A percentile compares a stretch with the other conserved stretches of the same genome.
Conservation (phyloP, 306 rosid genomes). For the Quercus alba region DNA sequence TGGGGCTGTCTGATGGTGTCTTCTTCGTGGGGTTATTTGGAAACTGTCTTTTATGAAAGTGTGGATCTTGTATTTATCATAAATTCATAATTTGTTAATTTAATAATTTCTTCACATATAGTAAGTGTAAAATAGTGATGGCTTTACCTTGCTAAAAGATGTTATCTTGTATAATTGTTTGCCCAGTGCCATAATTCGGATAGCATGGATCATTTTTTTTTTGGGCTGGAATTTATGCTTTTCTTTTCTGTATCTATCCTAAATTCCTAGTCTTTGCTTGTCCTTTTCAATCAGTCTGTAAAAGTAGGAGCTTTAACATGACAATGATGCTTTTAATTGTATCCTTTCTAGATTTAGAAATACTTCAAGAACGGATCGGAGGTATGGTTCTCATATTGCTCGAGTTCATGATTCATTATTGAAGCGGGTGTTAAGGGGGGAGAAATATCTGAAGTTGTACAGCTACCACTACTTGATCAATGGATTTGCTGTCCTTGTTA, state of each 20-base stretch:
- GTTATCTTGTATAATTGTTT: background rate
- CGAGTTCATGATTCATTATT: slow-evolving; percentile 86
- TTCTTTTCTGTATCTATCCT: background rate
- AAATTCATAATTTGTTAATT: background rate
- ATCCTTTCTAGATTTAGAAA: slow-evolving; percentile 35
- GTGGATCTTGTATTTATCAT: slow-evolving; percentile 3
- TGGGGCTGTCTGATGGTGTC: background rate
- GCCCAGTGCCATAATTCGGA: background rate
- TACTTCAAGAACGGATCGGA: slow-evolving; percentile 48
- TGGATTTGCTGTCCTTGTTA: slow-evolving; percentile 86
- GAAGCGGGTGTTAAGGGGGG: slow-evolving; percentile 76
- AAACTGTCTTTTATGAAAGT: slow-evolving; percentile 1
- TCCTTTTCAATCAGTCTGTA: slow-evolving; percentile 2
- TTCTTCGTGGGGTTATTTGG: background rate
- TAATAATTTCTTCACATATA: background rate
- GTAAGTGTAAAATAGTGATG: background rate
- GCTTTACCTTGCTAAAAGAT: background rate
- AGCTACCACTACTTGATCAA: slow-evolving; percentile 94
- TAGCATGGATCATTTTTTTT: background rate
- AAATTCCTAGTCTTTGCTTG: background rate
- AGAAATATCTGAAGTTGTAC: slow-evolving; percentile 88
- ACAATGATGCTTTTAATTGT: slow-evolving; percentile 10
- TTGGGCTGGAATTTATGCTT: background rate
- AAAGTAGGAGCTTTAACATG: slow-evolving; percentile 18
- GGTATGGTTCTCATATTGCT: slow-evolving; percentile 56